A percentile compares a stretch with the other conserved stretches of the same genome.
Evolutionary conservation across 1,284 basidiomycete species (phyloP).

Genomic region (Leccinum angustisporum): DNA sequence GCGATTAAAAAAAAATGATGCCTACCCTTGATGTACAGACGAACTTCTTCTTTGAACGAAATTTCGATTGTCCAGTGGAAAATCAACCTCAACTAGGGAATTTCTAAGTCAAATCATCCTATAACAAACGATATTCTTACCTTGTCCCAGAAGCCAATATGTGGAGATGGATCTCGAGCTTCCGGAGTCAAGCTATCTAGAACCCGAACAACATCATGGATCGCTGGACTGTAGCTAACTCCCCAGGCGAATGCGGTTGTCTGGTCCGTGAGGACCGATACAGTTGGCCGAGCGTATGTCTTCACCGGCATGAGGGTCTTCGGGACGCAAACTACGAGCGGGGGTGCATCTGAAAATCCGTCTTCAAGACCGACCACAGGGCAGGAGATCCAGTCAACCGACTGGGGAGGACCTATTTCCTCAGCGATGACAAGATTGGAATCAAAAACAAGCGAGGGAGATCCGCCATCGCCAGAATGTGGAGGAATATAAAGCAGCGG

Average conservation of each 20-base stretch:
- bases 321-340: slow-evolving; percentile 71
- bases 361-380: slow-evolving; percentile 57
- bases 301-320: slow-evolving; percentile 97
- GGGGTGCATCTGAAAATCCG: slow-evolving; percentile 51
- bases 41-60: slow-evolving; percentile 74
- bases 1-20: neutral
- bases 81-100: slow-evolving; percentile 69
- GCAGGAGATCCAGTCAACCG: slow-evolving; percentile 74
- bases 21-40: slow-evolving; percentile 83
- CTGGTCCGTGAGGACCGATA: slow-evolving; percentile 65
- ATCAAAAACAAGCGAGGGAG: slow-evolving; percentile 64
- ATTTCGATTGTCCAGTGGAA: slow-evolving; percentile 84
- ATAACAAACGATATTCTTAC: slow-evolving; percentile 34
- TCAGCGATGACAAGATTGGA: slow-evolving; percentile 88
- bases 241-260: slow-evolving; percentile 88
- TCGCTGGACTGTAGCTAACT: slow-evolving; percentile 83
- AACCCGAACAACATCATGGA: slow-evolving; percentile 85
- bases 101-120: slow-evolving; percentile 3
- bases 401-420: slow-evolving; percentile 75
- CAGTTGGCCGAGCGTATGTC: slow-evolving; percentile 78
- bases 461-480: slow-evolving; percentile 33
- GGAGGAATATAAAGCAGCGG: slow-evolving; percentile 65
- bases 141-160: slow-evolving; percentile 94
- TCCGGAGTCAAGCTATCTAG: slow-evolving; percentile 82
- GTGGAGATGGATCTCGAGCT: slow-evolving; percentile 84